These are phyloP conservation scores for Metarhizium robertsii DNA, from an alignment of 2,329 filamentous ascomycete species.

Conservation along the genomic window DNA sequence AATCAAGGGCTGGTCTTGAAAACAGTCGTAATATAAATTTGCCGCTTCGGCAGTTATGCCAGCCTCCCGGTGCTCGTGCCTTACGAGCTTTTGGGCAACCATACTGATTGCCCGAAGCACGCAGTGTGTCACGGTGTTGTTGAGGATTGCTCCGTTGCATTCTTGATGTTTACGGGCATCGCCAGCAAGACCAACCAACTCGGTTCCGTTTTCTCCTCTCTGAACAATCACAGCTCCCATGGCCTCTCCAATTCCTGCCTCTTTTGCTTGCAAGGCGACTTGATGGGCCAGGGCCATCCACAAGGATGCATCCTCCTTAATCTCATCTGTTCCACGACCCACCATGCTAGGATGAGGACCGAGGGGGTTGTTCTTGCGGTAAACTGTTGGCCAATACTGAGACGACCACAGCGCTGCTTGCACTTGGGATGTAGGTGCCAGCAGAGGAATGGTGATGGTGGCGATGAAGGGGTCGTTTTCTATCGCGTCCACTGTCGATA, in stretches of 20 bases:
- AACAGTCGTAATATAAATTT: slow-evolving; percentile 49
- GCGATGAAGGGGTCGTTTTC: slow-evolving; percentile 47
- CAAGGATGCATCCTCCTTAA: slow-evolving; percentile 51
- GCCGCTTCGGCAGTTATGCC: slow-evolving; percentile 24
- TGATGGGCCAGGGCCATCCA: slow-evolving; percentile 61
- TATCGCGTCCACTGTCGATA: slow-evolving; percentile 41
- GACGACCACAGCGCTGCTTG: slow-evolving; percentile 67
- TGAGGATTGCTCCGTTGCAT: slow-evolving; percentile 35
- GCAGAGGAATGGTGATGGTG: slow-evolving; percentile 58
- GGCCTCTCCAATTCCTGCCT: slow-evolving; percentile 52
- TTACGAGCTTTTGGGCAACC: slow-evolving; percentile 60
- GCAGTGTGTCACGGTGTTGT: slow-evolving; percentile 71
- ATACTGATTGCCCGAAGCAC: slow-evolving; percentile 74
- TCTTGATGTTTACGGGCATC: slow-evolving; percentile 63
- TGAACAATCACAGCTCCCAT: slow-evolving; percentile 72
- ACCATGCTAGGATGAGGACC: slow-evolving; percentile 74
- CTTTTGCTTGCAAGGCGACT: slow-evolving; percentile 50
- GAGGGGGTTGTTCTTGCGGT: slow-evolving; percentile 79
- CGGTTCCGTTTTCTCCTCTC: slow-evolving; percentile 38
- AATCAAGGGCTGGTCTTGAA: slow-evolving; percentile 61
- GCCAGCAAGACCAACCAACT: slow-evolving; percentile 63
- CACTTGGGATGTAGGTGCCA: slow-evolving; percentile 65
- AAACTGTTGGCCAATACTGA: slow-evolving; percentile 76
- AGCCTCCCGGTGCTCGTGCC: slow-evolving; percentile 39
- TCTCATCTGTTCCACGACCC: slow-evolving; percentile 57